A percentile compares a stretch with the other conserved stretches of the same genome.
These are phyloP conservation scores for Kodamaea lidongshanica DNA, from an alignment of 805 yeast species.

Conservation along the genomic window DNA sequence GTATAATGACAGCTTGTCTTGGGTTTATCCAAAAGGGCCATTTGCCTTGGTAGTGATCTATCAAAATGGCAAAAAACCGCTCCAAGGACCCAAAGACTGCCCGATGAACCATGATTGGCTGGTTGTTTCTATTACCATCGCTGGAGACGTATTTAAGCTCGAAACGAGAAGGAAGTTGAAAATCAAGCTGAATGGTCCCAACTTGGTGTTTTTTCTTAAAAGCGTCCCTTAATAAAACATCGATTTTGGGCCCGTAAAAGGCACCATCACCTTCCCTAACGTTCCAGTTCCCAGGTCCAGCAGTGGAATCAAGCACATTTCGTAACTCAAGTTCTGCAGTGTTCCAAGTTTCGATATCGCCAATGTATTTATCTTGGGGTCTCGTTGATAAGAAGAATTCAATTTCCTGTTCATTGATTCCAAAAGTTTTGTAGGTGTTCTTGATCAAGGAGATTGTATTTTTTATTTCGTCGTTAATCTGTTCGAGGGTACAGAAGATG, in stretches of 20 bases:
- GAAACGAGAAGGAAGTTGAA: slow-evolving; percentile 86
- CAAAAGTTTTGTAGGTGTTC: slow-evolving; percentile 66
- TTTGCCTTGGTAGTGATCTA: slow-evolving; percentile 84
- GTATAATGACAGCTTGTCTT: slow-evolving; percentile 79
- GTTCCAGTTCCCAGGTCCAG: slow-evolving; percentile 54
- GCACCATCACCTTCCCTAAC: slow-evolving; percentile 94
- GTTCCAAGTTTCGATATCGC: slow-evolving; percentile 73
- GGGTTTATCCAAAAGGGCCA: slow-evolving; percentile 99
- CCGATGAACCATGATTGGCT: slow-evolving; percentile 92
- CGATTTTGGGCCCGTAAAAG: slow-evolving; percentile 94
- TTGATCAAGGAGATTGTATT: slow-evolving; percentile 69
- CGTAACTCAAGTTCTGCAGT: slow-evolving; percentile 67
- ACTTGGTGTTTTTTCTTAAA: slow-evolving; percentile 82
- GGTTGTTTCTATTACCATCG: slow-evolving; percentile 44
- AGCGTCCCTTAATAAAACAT: slow-evolving; percentile 74
- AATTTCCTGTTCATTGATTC: slow-evolving; percentile 46
- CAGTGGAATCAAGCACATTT: slow-evolving; percentile 45
- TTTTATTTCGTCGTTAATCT: slow-evolving; percentile 67
- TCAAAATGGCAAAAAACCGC: slow-evolving; percentile 81
- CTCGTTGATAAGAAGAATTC: slow-evolving; percentile 73
- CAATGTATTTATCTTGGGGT: slow-evolving; percentile 71
- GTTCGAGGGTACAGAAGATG: slow-evolving; percentile 78
- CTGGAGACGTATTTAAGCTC: slow-evolving; percentile 57
- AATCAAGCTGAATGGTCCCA: slow-evolving; percentile 92
- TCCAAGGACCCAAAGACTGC: slow-evolving; percentile 95